Evolutionary conservation across 345 rosid species (phyloP).

Genomic region (Syzygium aromaticum): DNA sequence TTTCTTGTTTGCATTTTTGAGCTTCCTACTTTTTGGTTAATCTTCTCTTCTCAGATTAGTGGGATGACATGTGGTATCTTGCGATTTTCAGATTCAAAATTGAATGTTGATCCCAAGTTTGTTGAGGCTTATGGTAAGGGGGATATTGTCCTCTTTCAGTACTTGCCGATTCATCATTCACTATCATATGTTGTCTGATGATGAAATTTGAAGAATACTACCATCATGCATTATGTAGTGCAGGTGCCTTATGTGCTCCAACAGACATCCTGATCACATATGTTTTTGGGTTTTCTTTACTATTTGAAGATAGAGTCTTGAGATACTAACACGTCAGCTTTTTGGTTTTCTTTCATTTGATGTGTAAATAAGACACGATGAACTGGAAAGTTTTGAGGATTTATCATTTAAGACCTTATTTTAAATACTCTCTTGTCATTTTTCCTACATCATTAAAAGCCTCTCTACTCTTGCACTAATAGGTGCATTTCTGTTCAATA

Average conservation of each 20-base stretch:
- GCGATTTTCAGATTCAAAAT: conserved; percentile 45
- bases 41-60: neutral
- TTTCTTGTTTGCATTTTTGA: neutral
- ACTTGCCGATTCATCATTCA: neutral
- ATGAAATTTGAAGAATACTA: neutral
- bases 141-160: neutral
- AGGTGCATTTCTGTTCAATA: neutral
- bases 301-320: neutral
- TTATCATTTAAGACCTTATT: neutral
- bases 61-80: neutral
- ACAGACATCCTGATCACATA: neutral
- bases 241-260: neutral
- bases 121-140: conserved; percentile 72
- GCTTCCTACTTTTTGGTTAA: neutral
- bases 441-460: neutral
- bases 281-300: neutral
- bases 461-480: neutral
- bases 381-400: neutral
- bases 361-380: neutral
- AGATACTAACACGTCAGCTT: neutral
- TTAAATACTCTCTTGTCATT: neutral
- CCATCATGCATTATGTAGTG: neutral
- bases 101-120: conserved; percentile 51
- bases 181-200: neutral
- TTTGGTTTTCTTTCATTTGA: neutral